phyloP scores from a whole-genome alignment of 176 grass and related monocot species.

The Rhynchospora pubera region DNA sequence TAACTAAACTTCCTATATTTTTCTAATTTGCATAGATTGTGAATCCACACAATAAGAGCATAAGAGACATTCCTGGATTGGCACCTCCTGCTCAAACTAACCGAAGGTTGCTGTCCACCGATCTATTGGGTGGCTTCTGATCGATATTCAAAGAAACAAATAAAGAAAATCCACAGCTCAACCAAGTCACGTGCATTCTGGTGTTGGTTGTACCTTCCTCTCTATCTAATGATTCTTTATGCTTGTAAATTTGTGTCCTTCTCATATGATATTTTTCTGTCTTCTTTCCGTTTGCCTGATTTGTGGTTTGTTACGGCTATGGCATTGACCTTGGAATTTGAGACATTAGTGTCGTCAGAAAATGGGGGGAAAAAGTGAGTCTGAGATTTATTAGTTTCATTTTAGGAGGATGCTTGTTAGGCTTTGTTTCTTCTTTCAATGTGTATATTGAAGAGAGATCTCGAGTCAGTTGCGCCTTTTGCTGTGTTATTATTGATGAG shows the following conservation, averaged over 20 bases:
- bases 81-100: conserved; percentile 81
- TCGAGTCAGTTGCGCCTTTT: not conserved
- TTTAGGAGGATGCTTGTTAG: conserved; percentile 10
- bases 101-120: conserved; percentile 53
- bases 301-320: conserved; percentile 18
- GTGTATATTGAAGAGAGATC: conserved; percentile 40
- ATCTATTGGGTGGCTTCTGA: conserved; percentile 40
- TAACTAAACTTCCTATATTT: not conserved
- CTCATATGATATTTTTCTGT: conserved; percentile 25
- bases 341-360: conserved; percentile 5
- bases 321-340: conserved; percentile 12
- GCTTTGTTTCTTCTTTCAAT: conserved; percentile 20
- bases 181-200: not conserved
- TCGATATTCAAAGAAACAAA: not conserved
- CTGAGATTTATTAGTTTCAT: conserved; percentile 21
- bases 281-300: conserved; percentile 26
- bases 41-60: conserved; percentile 80
- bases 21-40: conserved; percentile 50
- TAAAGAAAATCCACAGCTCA: not conserved
- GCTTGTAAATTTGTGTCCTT: conserved; percentile 41
- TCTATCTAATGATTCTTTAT: conserved; percentile 32
- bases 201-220: not conserved
- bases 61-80: conserved; percentile 81
- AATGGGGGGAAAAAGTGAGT: not conserved
- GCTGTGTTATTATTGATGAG: not conserved